Conservation (phyloP, 2,329 filamentous ascomycete species). For the Monosporascus sp. region DNA sequence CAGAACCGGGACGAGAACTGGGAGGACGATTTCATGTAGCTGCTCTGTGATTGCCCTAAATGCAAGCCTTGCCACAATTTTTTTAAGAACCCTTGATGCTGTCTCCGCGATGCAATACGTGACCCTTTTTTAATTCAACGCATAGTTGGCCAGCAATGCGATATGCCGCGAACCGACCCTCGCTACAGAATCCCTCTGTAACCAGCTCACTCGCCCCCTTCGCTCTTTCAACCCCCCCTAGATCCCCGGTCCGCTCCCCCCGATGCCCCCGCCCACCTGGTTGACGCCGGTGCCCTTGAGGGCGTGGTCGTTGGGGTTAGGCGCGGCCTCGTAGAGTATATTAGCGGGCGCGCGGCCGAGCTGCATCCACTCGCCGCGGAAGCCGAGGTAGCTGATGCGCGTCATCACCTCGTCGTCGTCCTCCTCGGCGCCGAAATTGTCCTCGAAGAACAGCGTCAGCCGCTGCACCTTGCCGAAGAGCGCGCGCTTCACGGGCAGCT, state of each 20-base stretch:
- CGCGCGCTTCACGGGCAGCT: conserved; percentile 81
- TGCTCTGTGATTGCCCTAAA: background rate
- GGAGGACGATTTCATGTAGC: conserved; percentile 89
- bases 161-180: background rate
- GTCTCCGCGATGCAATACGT: too few species aligned
- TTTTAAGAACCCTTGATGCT: background rate
- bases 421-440: conserved; percentile 69
- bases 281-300: conserved; percentile 52
- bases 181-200: background rate
- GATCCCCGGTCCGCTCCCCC: conserved; percentile 32
- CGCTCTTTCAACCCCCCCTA: conserved; percentile 8
- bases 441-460: conserved; percentile 80
- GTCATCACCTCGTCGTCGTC: conserved; percentile 78
- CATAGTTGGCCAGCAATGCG: background rate
- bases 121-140: too few species aligned
- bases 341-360: conserved; percentile 76
- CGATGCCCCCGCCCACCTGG: conserved; percentile 50
- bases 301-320: conserved; percentile 84
- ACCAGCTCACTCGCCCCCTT: background rate
- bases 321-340: conserved; percentile 89
- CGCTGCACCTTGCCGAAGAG: conserved; percentile 81
- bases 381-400: conserved; percentile 71
- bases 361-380: conserved; percentile 91
- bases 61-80: background rate
- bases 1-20: conserved; percentile 74